Conservation (phyloP, 148 eudicot species). For the Chenopodium quinoa region DNA sequence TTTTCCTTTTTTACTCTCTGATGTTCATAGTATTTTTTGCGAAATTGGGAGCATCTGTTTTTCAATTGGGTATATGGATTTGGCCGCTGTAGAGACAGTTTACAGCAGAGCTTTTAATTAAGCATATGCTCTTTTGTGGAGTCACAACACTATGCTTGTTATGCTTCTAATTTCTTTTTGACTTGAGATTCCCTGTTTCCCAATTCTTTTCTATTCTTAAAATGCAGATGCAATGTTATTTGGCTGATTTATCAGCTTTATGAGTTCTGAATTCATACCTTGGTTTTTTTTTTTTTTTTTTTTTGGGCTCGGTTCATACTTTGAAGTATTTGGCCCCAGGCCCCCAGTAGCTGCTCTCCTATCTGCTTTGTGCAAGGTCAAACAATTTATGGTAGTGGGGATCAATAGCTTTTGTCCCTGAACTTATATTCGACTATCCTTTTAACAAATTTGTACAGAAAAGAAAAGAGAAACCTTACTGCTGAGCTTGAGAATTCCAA, state of each 20-base stretch:
- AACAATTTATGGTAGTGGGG: background rate
- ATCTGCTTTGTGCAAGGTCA: background rate
- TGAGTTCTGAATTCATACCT: background rate
- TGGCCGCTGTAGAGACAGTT: background rate
- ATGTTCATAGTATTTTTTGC: background rate
- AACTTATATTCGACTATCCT: background rate
- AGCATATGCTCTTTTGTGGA: background rate
- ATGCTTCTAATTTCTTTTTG: background rate
- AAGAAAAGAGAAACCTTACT: background rate
- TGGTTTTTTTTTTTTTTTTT: background rate
- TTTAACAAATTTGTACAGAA: background rate
- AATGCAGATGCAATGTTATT: background rate
- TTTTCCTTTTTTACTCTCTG: conserved; percentile 2
- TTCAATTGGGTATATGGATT: background rate
- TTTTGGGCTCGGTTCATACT: background rate
- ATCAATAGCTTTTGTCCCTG: background rate
- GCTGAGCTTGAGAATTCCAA: background rate
- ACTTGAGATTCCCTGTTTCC: background rate
- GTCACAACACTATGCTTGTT: background rate
- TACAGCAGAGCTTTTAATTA: background rate
- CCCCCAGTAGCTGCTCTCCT: background rate
- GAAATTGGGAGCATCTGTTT: background rate
- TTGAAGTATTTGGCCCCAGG: background rate
- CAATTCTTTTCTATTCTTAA: background rate
- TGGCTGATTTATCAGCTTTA: background rate